Percentiles rank a stretch among this genome's conserved stretches.
Conservation (phyloP, 192 early-diverging fungal species). For the Gonapodya prolifera region DNA sequence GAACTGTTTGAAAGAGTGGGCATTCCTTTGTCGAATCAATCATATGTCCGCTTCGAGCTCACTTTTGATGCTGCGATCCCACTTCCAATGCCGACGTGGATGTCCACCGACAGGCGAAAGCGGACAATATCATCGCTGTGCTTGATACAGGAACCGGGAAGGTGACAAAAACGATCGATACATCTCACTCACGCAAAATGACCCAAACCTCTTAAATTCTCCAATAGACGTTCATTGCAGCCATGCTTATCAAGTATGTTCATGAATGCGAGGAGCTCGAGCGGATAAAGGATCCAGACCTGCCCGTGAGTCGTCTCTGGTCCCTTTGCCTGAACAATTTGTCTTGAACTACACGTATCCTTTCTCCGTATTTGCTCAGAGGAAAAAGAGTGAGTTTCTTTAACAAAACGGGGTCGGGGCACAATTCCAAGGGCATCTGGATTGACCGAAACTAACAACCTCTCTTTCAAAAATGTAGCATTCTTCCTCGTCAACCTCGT, state of each 20-base stretch:
- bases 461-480: slow-evolving; percentile 2
- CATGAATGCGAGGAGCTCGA: slow-evolving; percentile 19
- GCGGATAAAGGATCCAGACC: slow-evolving; percentile 15
- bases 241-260: slow-evolving; percentile 73
- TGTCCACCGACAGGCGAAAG: slow-evolving; percentile 44
- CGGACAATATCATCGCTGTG: slow-evolving; percentile 71
- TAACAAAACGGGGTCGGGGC: too few relatives aligned
- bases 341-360: too few relatives aligned
- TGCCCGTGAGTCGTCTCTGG: slow-evolving; percentile 4
- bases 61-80: neutral
- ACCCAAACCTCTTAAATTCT: neutral
- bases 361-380: too few relatives aligned
- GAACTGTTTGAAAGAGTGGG: slow-evolving; percentile 40
- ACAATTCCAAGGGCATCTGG: neutral
- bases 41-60: neutral
- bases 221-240: slow-evolving; percentile 61
- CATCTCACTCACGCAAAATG: neutral
- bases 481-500: slow-evolving; percentile 83
- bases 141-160: slow-evolving; percentile 91
- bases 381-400: neutral
- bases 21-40: neutral
- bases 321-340: too few relatives aligned
- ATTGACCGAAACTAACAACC: neutral
- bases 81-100: too few relatives aligned
- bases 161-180: slow-evolving; percentile 7